A percentile compares a stretch with the other conserved stretches of the same genome.
These are phyloP conservation scores for Rhizopogon sp. DNA, from an alignment of 768 basidiomycete species.

Conservation along the genomic window DNA sequence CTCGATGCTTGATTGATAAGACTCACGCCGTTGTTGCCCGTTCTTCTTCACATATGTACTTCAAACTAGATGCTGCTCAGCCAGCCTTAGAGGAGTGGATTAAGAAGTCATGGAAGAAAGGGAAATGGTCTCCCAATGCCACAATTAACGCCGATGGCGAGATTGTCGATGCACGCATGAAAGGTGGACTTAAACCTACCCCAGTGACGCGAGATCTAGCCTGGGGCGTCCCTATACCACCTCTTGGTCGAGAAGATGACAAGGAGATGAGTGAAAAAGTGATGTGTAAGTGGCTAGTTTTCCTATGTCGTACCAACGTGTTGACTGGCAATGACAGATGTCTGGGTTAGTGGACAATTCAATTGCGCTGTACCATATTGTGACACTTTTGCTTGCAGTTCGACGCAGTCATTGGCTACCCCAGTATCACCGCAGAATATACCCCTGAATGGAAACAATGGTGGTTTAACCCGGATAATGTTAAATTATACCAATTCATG, in stretches of 20 bases:
- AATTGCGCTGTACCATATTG: neutral
- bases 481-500: conserved; percentile 97
- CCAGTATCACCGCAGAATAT: conserved; percentile 94
- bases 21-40: conserved; percentile 72
- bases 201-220: conserved; percentile 91
- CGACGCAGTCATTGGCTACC: conserved; percentile 95
- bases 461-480: conserved; percentile 93
- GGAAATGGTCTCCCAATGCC: conserved; percentile 90
- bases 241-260: conserved; percentile 63
- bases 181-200: conserved; percentile 79
- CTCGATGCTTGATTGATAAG: conserved; percentile 87
- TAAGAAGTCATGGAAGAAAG: conserved; percentile 66
- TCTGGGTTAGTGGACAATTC: conserved; percentile 66
- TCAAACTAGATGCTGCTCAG: conserved; percentile 81
- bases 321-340: conserved; percentile 47
- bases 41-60: conserved; percentile 87
- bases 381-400: conserved; percentile 49
- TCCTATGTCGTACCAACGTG: conserved; percentile 2
- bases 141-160: conserved; percentile 87
- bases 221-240: conserved; percentile 95
- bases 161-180: conserved; percentile 85
- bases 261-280: conserved; percentile 92
- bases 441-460: conserved; percentile 93
- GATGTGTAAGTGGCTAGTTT: conserved; percentile 63
- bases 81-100: conserved; percentile 86